Conservation (phyloP, 2,329 filamentous ascomycete species). For the Didymosphaeria variabile region DNA sequence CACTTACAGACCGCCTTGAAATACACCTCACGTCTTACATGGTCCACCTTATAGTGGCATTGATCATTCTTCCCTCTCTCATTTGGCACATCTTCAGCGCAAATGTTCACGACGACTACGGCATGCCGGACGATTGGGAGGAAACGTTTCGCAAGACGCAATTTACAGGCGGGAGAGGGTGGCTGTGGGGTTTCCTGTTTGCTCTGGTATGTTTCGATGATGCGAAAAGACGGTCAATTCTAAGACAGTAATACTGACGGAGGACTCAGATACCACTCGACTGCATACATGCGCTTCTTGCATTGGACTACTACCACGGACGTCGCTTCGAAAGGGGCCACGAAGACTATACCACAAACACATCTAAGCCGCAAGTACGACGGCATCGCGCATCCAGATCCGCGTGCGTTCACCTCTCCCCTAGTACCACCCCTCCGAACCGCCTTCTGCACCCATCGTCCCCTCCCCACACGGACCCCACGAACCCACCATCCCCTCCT, state of each 20-base stretch:
- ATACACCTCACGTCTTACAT: slow-evolving; percentile 18
- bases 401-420: background rate
- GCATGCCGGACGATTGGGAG: slow-evolving; percentile 29
- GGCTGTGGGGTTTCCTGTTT: slow-evolving; percentile 25
- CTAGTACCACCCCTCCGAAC: background rate
- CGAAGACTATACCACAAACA: background rate
- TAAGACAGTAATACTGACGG: background rate
- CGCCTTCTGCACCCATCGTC: background rate
- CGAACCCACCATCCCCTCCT: slow-evolving; percentile 1
- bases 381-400: background rate
- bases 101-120: slow-evolving; percentile 25
- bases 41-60: slow-evolving; percentile 21
- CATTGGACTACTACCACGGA: slow-evolving; percentile 25
- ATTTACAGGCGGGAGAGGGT: slow-evolving; percentile 15
- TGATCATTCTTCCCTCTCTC: slow-evolving; percentile 29
- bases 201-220: slow-evolving; percentile 12
- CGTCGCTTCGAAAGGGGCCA: slow-evolving; percentile 11
- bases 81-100: slow-evolving; percentile 32
- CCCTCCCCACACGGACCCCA: background rate
- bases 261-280: slow-evolving; percentile 5
- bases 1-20: slow-evolving; percentile 11
- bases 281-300: slow-evolving; percentile 20
- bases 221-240: too few relatives aligned
- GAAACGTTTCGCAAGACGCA: slow-evolving; percentile 18
- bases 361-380: background rate